Conservation (phyloP, 176 grass and related monocot genomes). For the Alloteropsis semialata region DNA sequence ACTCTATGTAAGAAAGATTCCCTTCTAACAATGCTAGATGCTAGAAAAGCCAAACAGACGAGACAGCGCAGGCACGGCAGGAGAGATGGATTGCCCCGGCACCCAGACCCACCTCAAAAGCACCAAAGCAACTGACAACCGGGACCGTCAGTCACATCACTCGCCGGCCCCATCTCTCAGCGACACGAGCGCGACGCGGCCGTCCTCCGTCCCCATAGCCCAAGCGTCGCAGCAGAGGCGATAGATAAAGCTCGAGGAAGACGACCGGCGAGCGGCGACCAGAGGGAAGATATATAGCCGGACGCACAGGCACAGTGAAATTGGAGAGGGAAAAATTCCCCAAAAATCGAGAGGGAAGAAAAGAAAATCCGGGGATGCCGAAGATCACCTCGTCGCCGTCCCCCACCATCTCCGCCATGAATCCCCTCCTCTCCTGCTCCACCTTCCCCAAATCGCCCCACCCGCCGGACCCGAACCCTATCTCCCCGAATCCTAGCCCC, state of each 20-base stretch:
- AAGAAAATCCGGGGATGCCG: constrained; percentile 30
- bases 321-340: background rate
- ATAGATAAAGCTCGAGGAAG: constrained; percentile 17
- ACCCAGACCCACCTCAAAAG: background rate
- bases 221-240: background rate
- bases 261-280: constrained; percentile 19
- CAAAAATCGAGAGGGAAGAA: background rate
- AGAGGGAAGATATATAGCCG: background rate
- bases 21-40: too few relatives aligned
- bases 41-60: background rate
- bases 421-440: constrained; percentile 45
- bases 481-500: constrained; percentile 37
- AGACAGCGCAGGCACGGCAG: background rate
- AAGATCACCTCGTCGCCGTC: constrained; percentile 60
- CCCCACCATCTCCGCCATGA: constrained; percentile 62
- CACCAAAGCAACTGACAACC: background rate
- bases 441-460: constrained; percentile 53
- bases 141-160: background rate
- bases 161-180: background rate
- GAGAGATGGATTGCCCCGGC: background rate
- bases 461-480: constrained; percentile 56
- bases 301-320: background rate
- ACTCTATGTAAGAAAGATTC: too few relatives aligned
- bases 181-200: background rate
- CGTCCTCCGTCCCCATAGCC: background rate